Evolutionary conservation across 1,284 basidiomycete genomes (phyloP).

Genomic region (Exobasidium rhododendri): DNA sequence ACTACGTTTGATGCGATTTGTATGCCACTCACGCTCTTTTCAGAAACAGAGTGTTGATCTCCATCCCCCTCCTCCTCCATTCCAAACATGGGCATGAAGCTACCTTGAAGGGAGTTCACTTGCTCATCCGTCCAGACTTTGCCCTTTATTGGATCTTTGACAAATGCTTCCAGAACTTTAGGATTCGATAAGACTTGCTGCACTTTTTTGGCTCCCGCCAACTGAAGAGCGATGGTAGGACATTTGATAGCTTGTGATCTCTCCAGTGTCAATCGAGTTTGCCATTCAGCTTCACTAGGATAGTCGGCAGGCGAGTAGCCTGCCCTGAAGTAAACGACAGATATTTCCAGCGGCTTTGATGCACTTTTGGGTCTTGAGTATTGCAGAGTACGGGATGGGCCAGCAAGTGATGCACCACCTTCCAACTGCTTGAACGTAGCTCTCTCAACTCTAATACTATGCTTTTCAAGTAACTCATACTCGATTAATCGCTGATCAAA

Average conservation of each 20-base stretch:
- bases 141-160: conserved; percentile 15
- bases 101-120: conserved; percentile 21
- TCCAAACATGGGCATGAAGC: conserved; percentile 44
- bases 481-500: conserved; percentile 91
- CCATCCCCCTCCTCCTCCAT: conserved; percentile 51
- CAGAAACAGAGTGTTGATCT: conserved; percentile 54
- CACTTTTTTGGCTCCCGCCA: conserved; percentile 92
- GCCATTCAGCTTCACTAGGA: conserved; percentile 64
- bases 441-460: conserved; percentile 33
- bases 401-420: conserved; percentile 7
- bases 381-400: not conserved
- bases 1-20: conserved; percentile 32
- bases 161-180: conserved; percentile 70
- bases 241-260: conserved; percentile 84
- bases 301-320: conserved; percentile 86
- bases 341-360: conserved; percentile 63
- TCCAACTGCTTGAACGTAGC: conserved; percentile 35
- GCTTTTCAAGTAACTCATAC: conserved; percentile 73
- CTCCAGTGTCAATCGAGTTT: conserved; percentile 73
- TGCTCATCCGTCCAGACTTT: conserved; percentile 5
- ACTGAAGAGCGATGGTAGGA: conserved; percentile 81
- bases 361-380: not conserved
- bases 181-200: conserved; percentile 81
- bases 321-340: conserved; percentile 79
- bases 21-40: conserved; percentile 56